Conservation (phyloP, 768 basidiomycete species). For the Collybiopsis luxurians region DNA sequence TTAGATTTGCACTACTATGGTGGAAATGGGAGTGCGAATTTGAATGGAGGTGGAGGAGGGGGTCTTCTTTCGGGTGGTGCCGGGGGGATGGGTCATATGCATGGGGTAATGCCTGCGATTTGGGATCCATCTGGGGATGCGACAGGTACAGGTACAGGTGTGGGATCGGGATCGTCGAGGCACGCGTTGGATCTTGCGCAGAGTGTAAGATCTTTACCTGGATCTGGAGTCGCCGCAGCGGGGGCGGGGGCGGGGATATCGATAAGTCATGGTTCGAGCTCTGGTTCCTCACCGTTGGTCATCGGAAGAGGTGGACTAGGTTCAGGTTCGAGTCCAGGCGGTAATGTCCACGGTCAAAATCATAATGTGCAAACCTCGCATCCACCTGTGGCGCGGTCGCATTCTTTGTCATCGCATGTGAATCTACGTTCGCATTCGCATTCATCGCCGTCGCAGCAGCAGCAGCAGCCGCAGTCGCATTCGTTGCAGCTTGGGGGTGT, state of each 20-base stretch:
- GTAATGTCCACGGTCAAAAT: not conserved
- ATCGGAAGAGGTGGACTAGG: not conserved
- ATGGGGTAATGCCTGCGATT: not conserved
- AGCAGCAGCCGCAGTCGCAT: not conserved
- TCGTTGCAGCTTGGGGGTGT: too few species aligned
- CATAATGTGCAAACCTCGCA: not conserved
- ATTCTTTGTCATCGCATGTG: not conserved
- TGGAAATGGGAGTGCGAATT: not conserved
- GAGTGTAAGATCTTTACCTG: not conserved
- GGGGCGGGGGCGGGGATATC: not conserved
- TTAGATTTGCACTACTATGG: constrained; percentile 73
- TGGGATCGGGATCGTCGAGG: constrained; percentile 7
- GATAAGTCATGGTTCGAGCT: too few species aligned
- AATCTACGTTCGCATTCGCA: not conserved
- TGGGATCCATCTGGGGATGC: not conserved
- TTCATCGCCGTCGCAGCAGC: not conserved
- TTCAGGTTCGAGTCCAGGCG: not conserved
- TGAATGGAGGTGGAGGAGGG: constrained; percentile 11
- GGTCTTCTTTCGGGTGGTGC: not conserved
- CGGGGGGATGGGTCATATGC: not conserved
- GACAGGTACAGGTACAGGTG: too few species aligned
- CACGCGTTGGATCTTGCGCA: constrained; percentile 39
- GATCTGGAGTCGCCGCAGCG: too few species aligned
- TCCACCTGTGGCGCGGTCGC: not conserved
- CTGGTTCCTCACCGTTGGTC: not conserved